Evolutionary conservation across 2,329 filamentous ascomycete species (phyloP).

Genomic region (Aspergillus neoniger): DNA sequence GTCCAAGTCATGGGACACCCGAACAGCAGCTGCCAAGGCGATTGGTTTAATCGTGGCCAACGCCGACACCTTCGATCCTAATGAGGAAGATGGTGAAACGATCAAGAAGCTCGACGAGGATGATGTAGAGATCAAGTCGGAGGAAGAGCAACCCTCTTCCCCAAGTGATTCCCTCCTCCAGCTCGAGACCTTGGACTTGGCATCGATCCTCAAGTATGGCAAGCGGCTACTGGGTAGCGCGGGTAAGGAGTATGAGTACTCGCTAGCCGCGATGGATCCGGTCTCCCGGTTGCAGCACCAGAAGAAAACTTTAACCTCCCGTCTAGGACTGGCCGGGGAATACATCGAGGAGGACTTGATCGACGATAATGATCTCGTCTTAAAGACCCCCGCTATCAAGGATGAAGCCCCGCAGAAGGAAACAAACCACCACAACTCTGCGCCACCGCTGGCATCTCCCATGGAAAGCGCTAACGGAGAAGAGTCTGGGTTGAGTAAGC

Average conservation of each 20-base stretch:
- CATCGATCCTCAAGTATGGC: constrained; percentile 77
- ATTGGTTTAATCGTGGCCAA: constrained; percentile 92
- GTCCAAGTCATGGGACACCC: constrained; percentile 95
- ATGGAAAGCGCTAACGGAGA: constrained; percentile 57
- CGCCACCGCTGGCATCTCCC: constrained; percentile 49
- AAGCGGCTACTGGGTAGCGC: constrained; percentile 80
- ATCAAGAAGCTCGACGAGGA: constrained; percentile 54
- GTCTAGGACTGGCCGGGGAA: constrained; percentile 81
- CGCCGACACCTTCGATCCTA: constrained; percentile 85
- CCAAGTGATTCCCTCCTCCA: constrained; percentile 64
- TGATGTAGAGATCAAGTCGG: constrained; percentile 42
- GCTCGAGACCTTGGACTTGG: constrained; percentile 74
- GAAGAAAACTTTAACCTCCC: constrained; percentile 80
- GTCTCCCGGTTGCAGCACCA: constrained; percentile 78
- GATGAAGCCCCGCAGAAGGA: constrained; percentile 53
- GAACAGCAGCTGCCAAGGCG: constrained; percentile 88
- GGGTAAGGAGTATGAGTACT: constrained; percentile 80
- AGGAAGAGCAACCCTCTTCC: constrained; percentile 34
- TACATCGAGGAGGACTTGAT: constrained; percentile 83
- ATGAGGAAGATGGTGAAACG: constrained; percentile 64
- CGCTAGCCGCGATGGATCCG: constrained; percentile 77
- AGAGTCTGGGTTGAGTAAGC: constrained; percentile 77
- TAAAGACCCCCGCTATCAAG: constrained; percentile 50
- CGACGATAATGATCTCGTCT: constrained; percentile 59
- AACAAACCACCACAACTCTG: constrained; percentile 48